Percentiles rank a stretch among this genome's conserved stretches.
These are phyloP conservation scores for Ustilaginoidea virens DNA, from an alignment of 2,329 filamentous ascomycete genomes.

Conservation along the genomic window DNA sequence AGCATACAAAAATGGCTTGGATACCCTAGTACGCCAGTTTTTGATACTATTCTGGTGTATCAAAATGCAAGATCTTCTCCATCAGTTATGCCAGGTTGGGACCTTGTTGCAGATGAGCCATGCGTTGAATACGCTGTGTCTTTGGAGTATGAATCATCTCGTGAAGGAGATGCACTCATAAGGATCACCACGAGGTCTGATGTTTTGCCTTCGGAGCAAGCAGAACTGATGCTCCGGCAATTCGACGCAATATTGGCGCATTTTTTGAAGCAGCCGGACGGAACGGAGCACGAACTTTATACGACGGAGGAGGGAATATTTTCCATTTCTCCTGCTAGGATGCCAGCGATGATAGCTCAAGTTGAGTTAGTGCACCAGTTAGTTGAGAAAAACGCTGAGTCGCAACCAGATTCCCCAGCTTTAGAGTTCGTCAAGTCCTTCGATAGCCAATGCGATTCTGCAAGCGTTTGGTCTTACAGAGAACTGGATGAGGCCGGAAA, in stretches of 20 bases:
- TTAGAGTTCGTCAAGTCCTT: conserved; percentile 59
- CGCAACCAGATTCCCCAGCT: conserved; percentile 44
- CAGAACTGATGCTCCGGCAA: conserved; percentile 49
- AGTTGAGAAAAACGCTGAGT: conserved; percentile 47
- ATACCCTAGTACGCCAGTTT: conserved; percentile 47
- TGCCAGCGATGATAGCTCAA: conserved; percentile 38
- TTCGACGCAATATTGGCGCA: conserved; percentile 52
- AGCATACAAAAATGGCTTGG: conserved; percentile 61
- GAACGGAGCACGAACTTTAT: conserved; percentile 22
- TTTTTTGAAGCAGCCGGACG: conserved; percentile 34
- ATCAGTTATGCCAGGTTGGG: conserved; percentile 32
- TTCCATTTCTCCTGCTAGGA: conserved; percentile 49
- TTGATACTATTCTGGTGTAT: conserved; percentile 76
- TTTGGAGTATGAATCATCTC: conserved; percentile 53
- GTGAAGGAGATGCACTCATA: conserved; percentile 34
- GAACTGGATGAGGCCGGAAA: conserved; percentile 59
- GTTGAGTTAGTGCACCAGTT: conserved; percentile 59
- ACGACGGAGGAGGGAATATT: conserved; percentile 26
- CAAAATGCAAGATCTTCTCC: conserved; percentile 39
- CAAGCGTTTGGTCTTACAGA: conserved; percentile 55
- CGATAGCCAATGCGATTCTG: conserved; percentile 25
- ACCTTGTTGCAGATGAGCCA: conserved; percentile 47
- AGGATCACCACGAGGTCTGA: conserved; percentile 51
- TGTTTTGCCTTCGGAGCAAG: conserved; percentile 54
- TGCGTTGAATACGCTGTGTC: conserved; percentile 67